Percentiles rank a stretch among this genome's conserved stretches.
Conservation (phyloP, 495 filamentous ascomycete species). For the Penicillium soppii region DNA sequence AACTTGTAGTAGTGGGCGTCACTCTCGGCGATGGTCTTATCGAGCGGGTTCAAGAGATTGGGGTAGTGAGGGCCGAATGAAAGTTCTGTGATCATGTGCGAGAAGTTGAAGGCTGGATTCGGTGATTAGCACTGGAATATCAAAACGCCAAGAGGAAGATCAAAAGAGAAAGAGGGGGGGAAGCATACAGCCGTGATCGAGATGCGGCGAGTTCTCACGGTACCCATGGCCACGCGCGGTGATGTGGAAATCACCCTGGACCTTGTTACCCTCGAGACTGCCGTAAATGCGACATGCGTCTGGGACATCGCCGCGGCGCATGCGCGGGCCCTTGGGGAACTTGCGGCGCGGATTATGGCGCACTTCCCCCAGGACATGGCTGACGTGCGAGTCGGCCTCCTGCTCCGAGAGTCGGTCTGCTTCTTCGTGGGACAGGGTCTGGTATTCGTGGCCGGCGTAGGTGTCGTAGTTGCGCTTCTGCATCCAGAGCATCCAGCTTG, state of each 20-base stretch:
- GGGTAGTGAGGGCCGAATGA: conserved; percentile 97
- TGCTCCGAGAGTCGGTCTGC: conserved; percentile 38
- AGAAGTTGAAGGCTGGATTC: conserved; percentile 87
- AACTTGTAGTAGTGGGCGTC: conserved; percentile 83
- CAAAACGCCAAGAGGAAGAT: neutral
- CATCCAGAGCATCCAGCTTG: conserved; percentile 79
- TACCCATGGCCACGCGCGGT: conserved; percentile 96
- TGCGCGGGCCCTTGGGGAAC: conserved; percentile 66
- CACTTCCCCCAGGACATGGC: conserved; percentile 51
- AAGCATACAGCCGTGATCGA: conserved; percentile 76
- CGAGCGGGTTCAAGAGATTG: conserved; percentile 88
- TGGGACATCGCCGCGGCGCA: conserved; percentile 54
- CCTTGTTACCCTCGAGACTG: conserved; percentile 87
- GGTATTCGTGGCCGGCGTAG: conserved; percentile 53
- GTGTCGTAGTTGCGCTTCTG: conserved; percentile 70
- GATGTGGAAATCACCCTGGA: conserved; percentile 98
- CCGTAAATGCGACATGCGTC: conserved; percentile 85
- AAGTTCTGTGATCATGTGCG: conserved; percentile 93
- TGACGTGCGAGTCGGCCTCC: conserved; percentile 53
- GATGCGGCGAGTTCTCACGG: conserved; percentile 70
- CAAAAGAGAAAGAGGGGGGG: neutral
- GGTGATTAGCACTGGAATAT: conserved; percentile 1
- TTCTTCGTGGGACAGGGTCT: conserved; percentile 49
- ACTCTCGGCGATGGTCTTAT: conserved; percentile 81
- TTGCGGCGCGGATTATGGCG: conserved; percentile 46